Evolutionary conservation across 805 yeast genomes (phyloP).

Genomic region (Wickerhamomyces chambardii): DNA sequence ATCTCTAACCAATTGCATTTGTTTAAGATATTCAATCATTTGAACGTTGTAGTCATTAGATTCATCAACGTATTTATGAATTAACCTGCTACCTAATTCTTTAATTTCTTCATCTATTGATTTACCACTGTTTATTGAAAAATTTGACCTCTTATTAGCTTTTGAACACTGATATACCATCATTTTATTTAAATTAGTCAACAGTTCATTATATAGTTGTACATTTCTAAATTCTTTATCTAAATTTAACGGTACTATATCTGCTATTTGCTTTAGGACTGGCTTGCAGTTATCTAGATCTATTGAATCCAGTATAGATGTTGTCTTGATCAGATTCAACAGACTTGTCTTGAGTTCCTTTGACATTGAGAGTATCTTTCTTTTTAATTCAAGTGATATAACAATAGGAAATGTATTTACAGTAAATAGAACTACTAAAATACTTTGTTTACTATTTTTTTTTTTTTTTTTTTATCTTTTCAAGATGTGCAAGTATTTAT

Average conservation of each 20-base stretch:
- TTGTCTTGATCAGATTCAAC: not conserved
- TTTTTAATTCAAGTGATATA: not conserved
- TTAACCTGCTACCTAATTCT: not conserved
- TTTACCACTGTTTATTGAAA: too few species aligned
- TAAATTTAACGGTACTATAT: too few species aligned
- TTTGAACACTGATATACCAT: constrained; percentile 9
- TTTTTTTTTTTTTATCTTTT: too few species aligned
- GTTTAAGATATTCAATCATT: not conserved
- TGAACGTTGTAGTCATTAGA: not conserved
- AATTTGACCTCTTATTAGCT: too few species aligned
- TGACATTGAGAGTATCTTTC: not conserved
- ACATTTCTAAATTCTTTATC: constrained; percentile 15
- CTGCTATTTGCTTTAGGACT: not conserved
- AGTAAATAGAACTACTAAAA: too few species aligned
- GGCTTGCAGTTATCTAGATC: not conserved
- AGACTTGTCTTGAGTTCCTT: not conserved
- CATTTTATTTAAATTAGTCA: constrained; percentile 23
- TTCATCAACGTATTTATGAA: not conserved
- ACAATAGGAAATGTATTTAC: too few species aligned
- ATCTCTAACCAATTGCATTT: not conserved
- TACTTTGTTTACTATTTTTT: too few species aligned
- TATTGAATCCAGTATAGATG: not conserved
- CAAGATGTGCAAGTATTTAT: too few species aligned
- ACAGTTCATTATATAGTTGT: constrained; percentile 20
- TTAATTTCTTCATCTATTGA: not conserved